Base-by-base conservation (phyloP, 257 asterid species). In the Capsicum rhomboideum region DNA sequence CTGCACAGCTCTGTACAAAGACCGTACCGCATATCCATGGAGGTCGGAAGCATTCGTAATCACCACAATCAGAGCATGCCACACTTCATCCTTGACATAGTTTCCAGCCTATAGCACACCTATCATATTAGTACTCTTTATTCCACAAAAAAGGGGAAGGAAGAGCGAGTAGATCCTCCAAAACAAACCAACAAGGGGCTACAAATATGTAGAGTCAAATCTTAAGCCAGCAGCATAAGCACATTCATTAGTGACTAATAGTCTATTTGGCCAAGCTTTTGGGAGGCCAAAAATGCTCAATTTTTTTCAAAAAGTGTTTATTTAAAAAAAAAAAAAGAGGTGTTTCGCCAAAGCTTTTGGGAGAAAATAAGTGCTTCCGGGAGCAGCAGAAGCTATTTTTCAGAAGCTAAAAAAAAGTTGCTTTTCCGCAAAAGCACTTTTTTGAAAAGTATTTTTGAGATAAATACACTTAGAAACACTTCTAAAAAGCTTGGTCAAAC, bases 31-130 rank as follows among this genome's bases (percentile, higher is more conserved):
- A 87, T 95, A 95, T 5, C 99, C 99, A 67, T 95, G 99, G 78
- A 95, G 99, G 86, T 93, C 85, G 79, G 98, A 86, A 85, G 99
- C 96, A 93, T 97, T 97, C 37, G 97, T 93, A 85, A 95, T 91
- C 84, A 97, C 94, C 75, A 97, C 94, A 46, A 97, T 90, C 82
- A 97, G 94, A 28, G 95, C 97, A 88, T 97, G 97, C 97, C 99
- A 97, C 29, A 95, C 99, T 80, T 95, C 99, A 88, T 95, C 99
- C 90, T 95, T 95, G 56, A 97, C 98, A 89, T 88, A 84, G 84
- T 89, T 93, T 87, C 99, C 99, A 85, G 99, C 99, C 99, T 97
- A 85, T 77, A 66, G 61, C 80, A 56, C 79, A 83, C 28, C 82
- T 28, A 28, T 55, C 79, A 46, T 50, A 88, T 46, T 28, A 29